phyloP scores from a whole-genome alignment of 1,284 basidiomycete species.

The Malassezia brasiliensis region DNA sequence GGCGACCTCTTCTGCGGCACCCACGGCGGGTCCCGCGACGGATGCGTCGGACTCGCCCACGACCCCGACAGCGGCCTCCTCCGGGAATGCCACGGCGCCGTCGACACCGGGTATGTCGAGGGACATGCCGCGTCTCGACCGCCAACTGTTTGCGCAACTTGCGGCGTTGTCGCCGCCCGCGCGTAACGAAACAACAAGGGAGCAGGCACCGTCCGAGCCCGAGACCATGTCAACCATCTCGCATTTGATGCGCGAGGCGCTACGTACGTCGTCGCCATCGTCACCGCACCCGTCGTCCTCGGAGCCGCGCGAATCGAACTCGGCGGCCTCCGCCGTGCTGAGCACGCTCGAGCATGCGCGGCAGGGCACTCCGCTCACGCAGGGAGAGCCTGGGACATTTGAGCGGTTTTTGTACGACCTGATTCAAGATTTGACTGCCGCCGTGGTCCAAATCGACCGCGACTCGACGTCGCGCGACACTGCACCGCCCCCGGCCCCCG shows the following conservation, averaged over 20 bases:
- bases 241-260: slow-evolving; percentile 18
- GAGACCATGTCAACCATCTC: slow-evolving; percentile 15
- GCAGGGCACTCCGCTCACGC: slow-evolving; percentile 21
- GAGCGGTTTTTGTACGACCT: slow-evolving; percentile 36
- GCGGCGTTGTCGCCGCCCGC: slow-evolving; percentile 17
- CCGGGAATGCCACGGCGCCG: no score
- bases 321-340: neutral
- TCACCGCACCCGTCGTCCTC: neutral
- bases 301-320: neutral
- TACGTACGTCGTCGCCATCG: slow-evolving; percentile 1
- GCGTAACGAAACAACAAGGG: neutral
- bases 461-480: neutral
- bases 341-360: slow-evolving; percentile 24
- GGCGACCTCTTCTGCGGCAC: no score
- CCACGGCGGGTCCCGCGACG: no score
- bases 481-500: neutral
- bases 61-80: no score
- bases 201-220: neutral
- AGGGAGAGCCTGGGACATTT: slow-evolving; percentile 34
- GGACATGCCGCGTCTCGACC: slow-evolving; percentile 9
- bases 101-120: no score
- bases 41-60: neutral
- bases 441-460: slow-evolving; percentile 22
- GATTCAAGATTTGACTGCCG: slow-evolving; percentile 29
- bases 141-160: slow-evolving; percentile 23